Evolutionary conservation across 208 protist species (phyloP).

Genomic region (Trypanosoma cruzi): DNA sequence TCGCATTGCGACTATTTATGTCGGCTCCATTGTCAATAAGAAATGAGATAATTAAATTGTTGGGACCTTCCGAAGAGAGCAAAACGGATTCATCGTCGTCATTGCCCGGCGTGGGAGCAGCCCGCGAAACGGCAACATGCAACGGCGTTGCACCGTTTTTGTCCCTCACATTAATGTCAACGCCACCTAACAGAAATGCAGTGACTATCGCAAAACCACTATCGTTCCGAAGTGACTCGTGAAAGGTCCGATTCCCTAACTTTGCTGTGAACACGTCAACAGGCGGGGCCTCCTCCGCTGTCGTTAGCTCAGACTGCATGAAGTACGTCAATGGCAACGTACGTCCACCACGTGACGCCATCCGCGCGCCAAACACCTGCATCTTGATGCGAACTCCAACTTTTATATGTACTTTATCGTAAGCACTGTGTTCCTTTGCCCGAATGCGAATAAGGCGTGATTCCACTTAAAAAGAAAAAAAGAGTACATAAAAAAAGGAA

Average conservation of each 20-base stretch:
- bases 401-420: neutral
- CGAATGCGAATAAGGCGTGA: neutral
- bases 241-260: constrained; percentile 49
- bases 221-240: constrained; percentile 45
- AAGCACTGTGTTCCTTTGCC: neutral
- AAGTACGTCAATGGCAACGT: constrained; percentile 59
- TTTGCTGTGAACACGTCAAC: constrained; percentile 24
- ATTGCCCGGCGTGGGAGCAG: neutral
- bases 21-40: constrained; percentile 78
- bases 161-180: constrained; percentile 41
- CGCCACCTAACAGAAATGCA: constrained; percentile 63
- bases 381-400: constrained; percentile 26
- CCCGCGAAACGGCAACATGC: constrained; percentile 56
- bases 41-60: constrained; percentile 63
- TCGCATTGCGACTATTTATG: constrained; percentile 43
- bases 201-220: constrained; percentile 36
- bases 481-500: neutral
- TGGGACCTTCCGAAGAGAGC: constrained; percentile 35
- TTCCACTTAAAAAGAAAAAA: neutral
- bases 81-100: constrained; percentile 13
- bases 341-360: constrained; percentile 35
- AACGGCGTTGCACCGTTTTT: constrained; percentile 59
- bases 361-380: constrained; percentile 44
- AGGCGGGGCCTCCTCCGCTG: constrained; percentile 17
- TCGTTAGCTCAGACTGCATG: constrained; percentile 19